Evolutionary conservation across 2,329 filamentous ascomycete genomes (phyloP).

Genomic region (Rhinocladiella similis): DNA sequence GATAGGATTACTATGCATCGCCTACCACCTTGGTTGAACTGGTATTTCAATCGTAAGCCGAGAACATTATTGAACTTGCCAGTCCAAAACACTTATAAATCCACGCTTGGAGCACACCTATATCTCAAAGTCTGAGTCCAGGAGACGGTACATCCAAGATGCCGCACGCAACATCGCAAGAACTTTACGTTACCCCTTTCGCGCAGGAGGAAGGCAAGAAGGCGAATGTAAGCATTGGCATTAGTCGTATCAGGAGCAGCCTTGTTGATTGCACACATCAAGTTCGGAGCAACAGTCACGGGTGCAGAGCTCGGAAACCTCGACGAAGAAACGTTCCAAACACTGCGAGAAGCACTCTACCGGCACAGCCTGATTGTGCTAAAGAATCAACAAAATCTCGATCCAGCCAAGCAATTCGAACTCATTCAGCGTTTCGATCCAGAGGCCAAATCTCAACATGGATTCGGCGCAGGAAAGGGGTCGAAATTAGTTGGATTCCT

Average conservation of each 20-base stretch:
- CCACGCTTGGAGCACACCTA: too few species aligned
- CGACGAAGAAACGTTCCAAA: background rate
- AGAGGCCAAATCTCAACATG: background rate
- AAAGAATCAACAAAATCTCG: background rate
- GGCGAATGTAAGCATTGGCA: background rate
- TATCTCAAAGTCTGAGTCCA: too few species aligned
- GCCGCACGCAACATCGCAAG: background rate
- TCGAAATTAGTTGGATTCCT: background rate
- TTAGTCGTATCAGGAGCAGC: background rate
- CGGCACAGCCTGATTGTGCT: background rate
- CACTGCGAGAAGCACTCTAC: background rate
- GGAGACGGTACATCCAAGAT: background rate
- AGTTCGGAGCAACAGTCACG: background rate
- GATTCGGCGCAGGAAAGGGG: background rate
- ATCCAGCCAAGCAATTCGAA: background rate
- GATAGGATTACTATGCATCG: background rate
- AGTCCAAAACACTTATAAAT: too few species aligned
- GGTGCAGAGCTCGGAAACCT: background rate
- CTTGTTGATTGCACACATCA: background rate
- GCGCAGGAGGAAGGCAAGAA: background rate
- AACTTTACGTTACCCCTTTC: background rate
- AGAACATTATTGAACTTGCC: too few species aligned
- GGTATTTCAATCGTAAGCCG: too few species aligned
- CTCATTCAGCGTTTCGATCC: background rate
- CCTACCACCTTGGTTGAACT: too few species aligned